phyloP scores from a whole-genome alignment of 1,284 basidiomycete species.

The Naganishia sp. region DNA sequence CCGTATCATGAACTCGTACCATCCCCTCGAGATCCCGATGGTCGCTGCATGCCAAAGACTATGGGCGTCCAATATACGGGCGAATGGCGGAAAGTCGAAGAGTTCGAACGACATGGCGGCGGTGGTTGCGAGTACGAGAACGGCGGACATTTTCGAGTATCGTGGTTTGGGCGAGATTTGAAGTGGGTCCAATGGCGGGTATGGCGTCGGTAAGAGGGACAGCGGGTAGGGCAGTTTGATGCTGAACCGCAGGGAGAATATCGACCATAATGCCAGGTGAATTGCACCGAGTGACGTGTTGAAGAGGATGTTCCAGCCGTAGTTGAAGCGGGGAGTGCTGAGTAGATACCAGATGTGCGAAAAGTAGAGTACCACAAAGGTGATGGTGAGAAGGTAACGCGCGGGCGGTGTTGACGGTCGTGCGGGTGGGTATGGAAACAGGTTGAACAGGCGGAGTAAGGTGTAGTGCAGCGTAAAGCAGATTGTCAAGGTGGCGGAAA shows the following conservation, averaged over 20 bases:
- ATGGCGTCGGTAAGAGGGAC: conserved; percentile 40
- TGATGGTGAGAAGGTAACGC: conserved; percentile 37
- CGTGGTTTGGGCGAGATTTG: conserved; percentile 49
- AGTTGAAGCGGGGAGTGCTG: conserved; percentile 74
- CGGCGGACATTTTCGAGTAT: conserved; percentile 60
- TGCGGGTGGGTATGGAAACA: conserved; percentile 59
- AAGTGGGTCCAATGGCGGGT: conserved; percentile 42
- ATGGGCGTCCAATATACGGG: conserved; percentile 84
- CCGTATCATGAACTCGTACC: conserved; percentile 78
- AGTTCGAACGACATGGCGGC: conserved; percentile 80
- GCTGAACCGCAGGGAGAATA: conserved; percentile 65
- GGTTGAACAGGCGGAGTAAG: conserved; percentile 71
- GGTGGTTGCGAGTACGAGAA: conserved; percentile 71
- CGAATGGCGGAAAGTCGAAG: conserved; percentile 85
- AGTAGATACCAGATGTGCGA: conserved; percentile 57
- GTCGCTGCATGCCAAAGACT: conserved; percentile 92
- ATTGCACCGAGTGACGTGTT: conserved; percentile 71
- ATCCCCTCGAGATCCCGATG: conserved; percentile 71
- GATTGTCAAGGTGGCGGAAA: conserved; percentile 84
- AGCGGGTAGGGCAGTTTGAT: conserved; percentile 43
- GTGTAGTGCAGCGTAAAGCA: conserved; percentile 73
- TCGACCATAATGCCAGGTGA: conserved; percentile 78
- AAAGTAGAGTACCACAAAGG: conserved; percentile 38
- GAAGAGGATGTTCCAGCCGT: conserved; percentile 90
- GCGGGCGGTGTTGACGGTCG: conserved; percentile 33